phyloP scores from a whole-genome alignment of 2,329 filamentous ascomycete species.

The Elsinoe perseae region DNA sequence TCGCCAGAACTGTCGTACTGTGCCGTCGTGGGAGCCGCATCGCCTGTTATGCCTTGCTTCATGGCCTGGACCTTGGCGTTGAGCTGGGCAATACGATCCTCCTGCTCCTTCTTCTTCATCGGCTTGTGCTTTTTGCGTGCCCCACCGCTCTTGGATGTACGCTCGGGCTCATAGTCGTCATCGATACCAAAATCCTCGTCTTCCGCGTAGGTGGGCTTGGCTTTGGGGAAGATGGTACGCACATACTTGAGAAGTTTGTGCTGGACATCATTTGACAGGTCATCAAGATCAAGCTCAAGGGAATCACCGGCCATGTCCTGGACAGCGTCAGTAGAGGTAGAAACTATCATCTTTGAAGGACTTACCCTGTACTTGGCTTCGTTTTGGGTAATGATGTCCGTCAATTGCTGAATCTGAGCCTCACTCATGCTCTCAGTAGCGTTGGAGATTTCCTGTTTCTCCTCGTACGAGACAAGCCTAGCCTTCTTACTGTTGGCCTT shows the following conservation, averaged over 20 bases:
- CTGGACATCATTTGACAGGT: conserved; percentile 48
- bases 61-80: conserved; percentile 47
- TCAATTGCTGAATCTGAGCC: conserved; percentile 68
- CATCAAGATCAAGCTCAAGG: conserved; percentile 59
- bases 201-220: conserved; percentile 23
- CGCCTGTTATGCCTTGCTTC: conserved; percentile 7
- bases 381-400: conserved; percentile 84
- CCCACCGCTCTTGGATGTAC: conserved; percentile 33
- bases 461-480: conserved; percentile 61
- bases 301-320: conserved; percentile 49
- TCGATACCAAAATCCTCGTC: conserved; percentile 35
- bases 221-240: conserved; percentile 33
- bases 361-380: conserved; percentile 60
- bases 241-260: conserved; percentile 51
- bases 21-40: conserved; percentile 8
- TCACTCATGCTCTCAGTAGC: conserved; percentile 56
- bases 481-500: conserved; percentile 55
- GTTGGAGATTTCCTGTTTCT: conserved; percentile 81
- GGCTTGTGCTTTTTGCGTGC: conserved; percentile 69
- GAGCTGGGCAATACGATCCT: conserved; percentile 57
- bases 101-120: conserved; percentile 66
- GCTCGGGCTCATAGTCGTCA: conserved; percentile 44
- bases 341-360: conserved; percentile 1
- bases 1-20: conserved; percentile 43
- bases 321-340: background rate